Percentiles rank a stretch among this genome's conserved stretches.
Conservation (phyloP, 306 rosid genomes). For the Hippophae gyantsensis region DNA sequence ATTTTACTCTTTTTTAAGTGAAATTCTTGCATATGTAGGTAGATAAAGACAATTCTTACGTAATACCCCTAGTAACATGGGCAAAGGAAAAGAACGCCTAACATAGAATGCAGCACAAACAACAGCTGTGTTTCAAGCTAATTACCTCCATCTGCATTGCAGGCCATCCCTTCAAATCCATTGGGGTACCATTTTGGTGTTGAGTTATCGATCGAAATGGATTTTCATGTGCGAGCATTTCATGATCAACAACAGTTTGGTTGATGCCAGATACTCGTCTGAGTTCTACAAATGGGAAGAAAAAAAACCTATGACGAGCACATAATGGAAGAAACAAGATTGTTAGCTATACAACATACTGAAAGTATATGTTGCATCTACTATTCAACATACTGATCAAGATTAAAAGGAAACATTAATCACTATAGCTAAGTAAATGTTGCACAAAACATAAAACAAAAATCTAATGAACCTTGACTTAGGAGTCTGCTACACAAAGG, state of each 20-base stretch:
- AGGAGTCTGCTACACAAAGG: conserved; percentile 67
- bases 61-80: not conserved
- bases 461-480: conserved; percentile 50
- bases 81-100: not conserved
- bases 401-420: not conserved
- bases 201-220: conserved; percentile 57
- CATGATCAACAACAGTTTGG: conserved; percentile 54
- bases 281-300: conserved; percentile 43
- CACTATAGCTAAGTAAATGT: too few species aligned
- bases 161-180: conserved; percentile 80
- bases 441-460: not conserved
- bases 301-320: not conserved
- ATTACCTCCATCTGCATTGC: conserved; percentile 55
- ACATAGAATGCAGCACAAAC: not conserved
- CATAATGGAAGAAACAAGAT: too few species aligned
- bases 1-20: too few species aligned
- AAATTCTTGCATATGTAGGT: too few species aligned
- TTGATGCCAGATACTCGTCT: conserved; percentile 50
- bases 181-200: conserved; percentile 42
- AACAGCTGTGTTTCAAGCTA: not conserved
- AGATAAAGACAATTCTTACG: too few species aligned
- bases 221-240: conserved; percentile 57
- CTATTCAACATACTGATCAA: not conserved
- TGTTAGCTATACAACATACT: too few species aligned
- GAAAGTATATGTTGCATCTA: too few species aligned